Percentiles rank a stretch among this genome's conserved stretches.
Evolutionary conservation across 768 basidiomycete species (phyloP).

Genomic region (Russula emetica): DNA sequence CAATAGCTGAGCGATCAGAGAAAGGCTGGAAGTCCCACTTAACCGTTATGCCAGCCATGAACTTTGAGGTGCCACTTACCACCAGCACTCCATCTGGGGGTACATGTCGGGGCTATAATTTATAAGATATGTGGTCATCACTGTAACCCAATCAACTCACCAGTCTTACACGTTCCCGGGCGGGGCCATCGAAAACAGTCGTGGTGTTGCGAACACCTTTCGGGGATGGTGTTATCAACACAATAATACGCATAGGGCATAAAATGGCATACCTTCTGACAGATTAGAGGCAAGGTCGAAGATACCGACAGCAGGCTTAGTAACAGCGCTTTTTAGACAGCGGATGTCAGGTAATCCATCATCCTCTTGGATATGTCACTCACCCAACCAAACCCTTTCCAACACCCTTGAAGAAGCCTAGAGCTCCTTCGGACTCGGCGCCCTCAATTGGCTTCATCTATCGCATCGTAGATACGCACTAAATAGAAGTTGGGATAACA

Average conservation of each 20-base stretch:
- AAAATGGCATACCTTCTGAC: constrained; percentile 62
- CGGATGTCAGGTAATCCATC: constrained; percentile 2
- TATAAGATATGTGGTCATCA: constrained; percentile 15
- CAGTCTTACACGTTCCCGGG: constrained; percentile 79
- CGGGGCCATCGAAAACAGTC: constrained; percentile 91
- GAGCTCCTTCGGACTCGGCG: constrained; percentile 87
- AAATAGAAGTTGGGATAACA: not conserved
- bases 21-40: constrained; percentile 56
- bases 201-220: constrained; percentile 96
- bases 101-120: constrained; percentile 69
- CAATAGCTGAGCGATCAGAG: constrained; percentile 82
- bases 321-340: constrained; percentile 63
- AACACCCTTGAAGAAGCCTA: constrained; percentile 97
- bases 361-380: constrained; percentile 20
- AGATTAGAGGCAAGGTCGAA: constrained; percentile 95
- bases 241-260: constrained; percentile 5
- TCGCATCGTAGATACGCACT: not conserved
- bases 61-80: constrained; percentile 42
- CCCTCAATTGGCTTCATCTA: constrained; percentile 97
- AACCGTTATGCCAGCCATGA: not conserved
- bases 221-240: not conserved
- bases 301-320: constrained; percentile 94
- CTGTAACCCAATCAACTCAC: constrained; percentile 39
- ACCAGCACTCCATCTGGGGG: constrained; percentile 83
- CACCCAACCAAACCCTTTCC: constrained; percentile 96